Evolutionary conservation across 2,329 filamentous ascomycete species (phyloP).

Genomic region (Xylaria sp.): DNA sequence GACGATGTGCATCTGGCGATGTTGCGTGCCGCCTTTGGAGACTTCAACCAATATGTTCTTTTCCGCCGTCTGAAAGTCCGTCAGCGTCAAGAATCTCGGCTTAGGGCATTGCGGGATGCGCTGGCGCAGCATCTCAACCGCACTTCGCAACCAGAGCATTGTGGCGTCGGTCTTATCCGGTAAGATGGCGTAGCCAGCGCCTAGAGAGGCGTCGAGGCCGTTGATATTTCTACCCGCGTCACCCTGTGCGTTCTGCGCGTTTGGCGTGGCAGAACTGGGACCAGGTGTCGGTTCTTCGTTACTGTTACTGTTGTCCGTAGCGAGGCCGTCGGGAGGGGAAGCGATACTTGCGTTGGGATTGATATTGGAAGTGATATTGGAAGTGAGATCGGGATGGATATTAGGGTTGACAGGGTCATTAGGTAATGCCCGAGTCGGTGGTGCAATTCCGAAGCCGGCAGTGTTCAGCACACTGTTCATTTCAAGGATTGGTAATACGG

Average conservation of each 20-base stretch:
- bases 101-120: conserved; percentile 34
- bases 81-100: conserved; percentile 34
- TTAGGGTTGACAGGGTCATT: conserved; percentile 12
- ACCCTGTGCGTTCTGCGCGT: neutral
- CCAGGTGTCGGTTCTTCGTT: neutral
- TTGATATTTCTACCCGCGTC: neutral
- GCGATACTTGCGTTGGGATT: neutral
- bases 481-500: conserved; percentile 37
- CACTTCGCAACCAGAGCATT: conserved; percentile 35
- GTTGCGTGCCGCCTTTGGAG: conserved; percentile 26
- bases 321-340: neutral
- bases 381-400: neutral
- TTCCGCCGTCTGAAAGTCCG: conserved; percentile 38
- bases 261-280: neutral
- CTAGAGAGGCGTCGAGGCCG: conserved; percentile 30
- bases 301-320: neutral
- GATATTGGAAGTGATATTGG: no score
- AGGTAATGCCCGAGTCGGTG: conserved; percentile 14
- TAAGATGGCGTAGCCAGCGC: conserved; percentile 38
- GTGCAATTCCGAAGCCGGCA: conserved; percentile 9
- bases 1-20: conserved; percentile 32
- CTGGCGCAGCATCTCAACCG: conserved; percentile 36
- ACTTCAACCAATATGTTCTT: conserved; percentile 36
- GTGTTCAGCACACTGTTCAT: conserved; percentile 38
- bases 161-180: conserved; percentile 39